Conservation (phyloP, 1,139 yeast genomes). For the Yamadazyma jaroonii region DNA sequence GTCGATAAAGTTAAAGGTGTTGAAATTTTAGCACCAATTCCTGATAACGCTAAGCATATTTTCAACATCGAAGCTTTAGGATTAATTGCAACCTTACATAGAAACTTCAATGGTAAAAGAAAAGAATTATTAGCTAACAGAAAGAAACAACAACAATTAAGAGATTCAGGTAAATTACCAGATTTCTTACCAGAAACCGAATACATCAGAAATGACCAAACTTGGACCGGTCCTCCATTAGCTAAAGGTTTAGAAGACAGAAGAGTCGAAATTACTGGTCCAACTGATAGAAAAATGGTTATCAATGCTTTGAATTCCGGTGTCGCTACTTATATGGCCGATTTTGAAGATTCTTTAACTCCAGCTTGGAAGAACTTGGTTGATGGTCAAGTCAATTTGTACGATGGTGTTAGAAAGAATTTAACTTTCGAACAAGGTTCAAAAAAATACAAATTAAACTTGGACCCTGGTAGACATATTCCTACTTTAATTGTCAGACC, state of each 20-base stretch:
- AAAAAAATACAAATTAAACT: slow-evolving; percentile 60
- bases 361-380: slow-evolving; percentile 93
- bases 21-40: slow-evolving; percentile 61
- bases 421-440: slow-evolving; percentile 55
- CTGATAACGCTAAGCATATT: slow-evolving; percentile 57
- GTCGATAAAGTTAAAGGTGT: slow-evolving; percentile 60
- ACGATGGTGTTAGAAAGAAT: slow-evolving; percentile 77
- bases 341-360: slow-evolving; percentile 90
- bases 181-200: slow-evolving; percentile 72
- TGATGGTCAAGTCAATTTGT: slow-evolving; percentile 87
- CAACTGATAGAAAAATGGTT: slow-evolving; percentile 88
- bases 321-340: slow-evolving; percentile 93
- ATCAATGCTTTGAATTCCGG: slow-evolving; percentile 87
- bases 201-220: slow-evolving; percentile 66
- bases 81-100: slow-evolving; percentile 70
- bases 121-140: slow-evolving; percentile 59
- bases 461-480: slow-evolving; percentile 51
- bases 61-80: slow-evolving; percentile 68
- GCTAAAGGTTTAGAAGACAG: slow-evolving; percentile 77
- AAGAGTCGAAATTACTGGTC: slow-evolving; percentile 86
- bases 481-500: slow-evolving; percentile 83
- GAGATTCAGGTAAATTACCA: slow-evolving; percentile 70
- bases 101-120: slow-evolving; percentile 64
- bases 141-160: slow-evolving; percentile 53
- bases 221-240: slow-evolving; percentile 78